Evolutionary conservation across 768 basidiomycete species (phyloP).

Genomic region (Calvatia gigantea): DNA sequence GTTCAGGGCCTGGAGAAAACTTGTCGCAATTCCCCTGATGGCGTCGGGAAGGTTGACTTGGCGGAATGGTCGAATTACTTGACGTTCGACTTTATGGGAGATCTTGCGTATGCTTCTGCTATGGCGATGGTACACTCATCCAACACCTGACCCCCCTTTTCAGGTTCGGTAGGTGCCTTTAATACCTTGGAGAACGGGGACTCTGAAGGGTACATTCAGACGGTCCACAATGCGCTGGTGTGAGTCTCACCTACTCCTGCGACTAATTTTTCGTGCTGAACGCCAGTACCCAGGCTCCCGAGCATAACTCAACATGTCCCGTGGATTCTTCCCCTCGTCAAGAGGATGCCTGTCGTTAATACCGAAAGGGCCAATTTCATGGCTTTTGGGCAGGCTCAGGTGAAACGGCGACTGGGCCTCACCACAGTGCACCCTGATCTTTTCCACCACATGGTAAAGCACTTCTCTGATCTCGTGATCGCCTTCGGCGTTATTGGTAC

Average conservation of each 20-base stretch:
- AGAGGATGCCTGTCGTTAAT: background rate
- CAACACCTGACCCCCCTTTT: background rate
- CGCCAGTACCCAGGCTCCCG: constrained; percentile 7
- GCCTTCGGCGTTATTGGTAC: background rate
- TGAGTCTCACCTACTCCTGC: constrained; percentile 5
- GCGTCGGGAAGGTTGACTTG: constrained; percentile 16
- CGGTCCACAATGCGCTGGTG: constrained; percentile 22
- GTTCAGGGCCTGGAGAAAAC: constrained; percentile 23
- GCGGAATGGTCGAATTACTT: constrained; percentile 16
- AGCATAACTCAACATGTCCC: constrained; percentile 15
- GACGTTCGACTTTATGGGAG: constrained; percentile 35
- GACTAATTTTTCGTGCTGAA: background rate
- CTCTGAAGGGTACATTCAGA: constrained; percentile 18
- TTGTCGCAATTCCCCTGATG: constrained; percentile 11
- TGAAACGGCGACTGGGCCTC: constrained; percentile 15
- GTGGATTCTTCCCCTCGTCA: constrained; percentile 2
- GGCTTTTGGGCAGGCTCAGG: constrained; percentile 10
- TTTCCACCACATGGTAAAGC: constrained; percentile 25
- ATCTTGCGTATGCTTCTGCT: constrained; percentile 28
- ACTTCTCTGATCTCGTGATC: background rate
- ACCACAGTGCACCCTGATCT: constrained; percentile 21
- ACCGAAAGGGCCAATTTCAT: constrained; percentile 1
- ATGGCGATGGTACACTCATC: background rate
- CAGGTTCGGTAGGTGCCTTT: constrained; percentile 27
- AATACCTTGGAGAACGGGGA: constrained; percentile 25